A percentile compares a stretch with the other conserved stretches of the same genome.
Evolutionary conservation across 2,329 filamentous ascomycete genomes (phyloP).

Genomic region (Colletotrichum sp.): DNA sequence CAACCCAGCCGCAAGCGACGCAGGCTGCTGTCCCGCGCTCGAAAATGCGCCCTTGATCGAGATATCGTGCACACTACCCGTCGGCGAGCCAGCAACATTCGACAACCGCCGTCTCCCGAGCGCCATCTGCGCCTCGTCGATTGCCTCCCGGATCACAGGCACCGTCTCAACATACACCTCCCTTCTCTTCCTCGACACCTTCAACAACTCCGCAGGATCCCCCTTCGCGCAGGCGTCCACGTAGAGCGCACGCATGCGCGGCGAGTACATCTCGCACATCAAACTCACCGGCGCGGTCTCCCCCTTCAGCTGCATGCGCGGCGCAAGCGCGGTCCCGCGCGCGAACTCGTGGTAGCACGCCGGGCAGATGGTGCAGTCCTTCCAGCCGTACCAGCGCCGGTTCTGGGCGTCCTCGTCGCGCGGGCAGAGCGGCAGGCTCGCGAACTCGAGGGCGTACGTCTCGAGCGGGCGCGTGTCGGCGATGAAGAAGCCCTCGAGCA

Average conservation of each 20-base stretch:
- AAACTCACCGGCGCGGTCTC: conserved; percentile 17
- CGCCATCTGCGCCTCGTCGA: conserved; percentile 28
- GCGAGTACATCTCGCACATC: conserved; percentile 43
- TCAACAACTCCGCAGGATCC: conserved; percentile 27
- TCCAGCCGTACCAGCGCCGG: conserved; percentile 41
- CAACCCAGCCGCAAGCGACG: conserved; percentile 21
- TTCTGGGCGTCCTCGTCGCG: conserved; percentile 27
- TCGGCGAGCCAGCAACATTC: conserved; percentile 28
- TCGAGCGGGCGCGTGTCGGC: conserved; percentile 29
- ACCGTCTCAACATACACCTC: conserved; percentile 37
- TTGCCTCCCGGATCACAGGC: conserved; percentile 28
- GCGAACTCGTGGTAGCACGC: conserved; percentile 40
- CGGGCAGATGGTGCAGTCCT: conserved; percentile 37
- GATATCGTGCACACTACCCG: conserved; percentile 25
- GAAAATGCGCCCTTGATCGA: background rate
- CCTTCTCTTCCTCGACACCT: conserved; percentile 29
- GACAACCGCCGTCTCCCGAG: conserved; percentile 29
- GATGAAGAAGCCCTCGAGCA: conserved; percentile 33
- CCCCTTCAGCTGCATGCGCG: conserved; percentile 32
- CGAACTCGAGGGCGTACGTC: conserved; percentile 32
- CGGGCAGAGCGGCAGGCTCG: conserved; percentile 31
- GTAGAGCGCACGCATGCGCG: conserved; percentile 40
- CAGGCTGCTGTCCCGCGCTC: conserved; percentile 25
- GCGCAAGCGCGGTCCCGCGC: conserved; percentile 29
- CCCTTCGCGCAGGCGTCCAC: conserved; percentile 31